These are phyloP conservation scores for Cercospora sojina DNA, from an alignment of 2,329 filamentous ascomycete genomes.

Conservation along the genomic window DNA sequence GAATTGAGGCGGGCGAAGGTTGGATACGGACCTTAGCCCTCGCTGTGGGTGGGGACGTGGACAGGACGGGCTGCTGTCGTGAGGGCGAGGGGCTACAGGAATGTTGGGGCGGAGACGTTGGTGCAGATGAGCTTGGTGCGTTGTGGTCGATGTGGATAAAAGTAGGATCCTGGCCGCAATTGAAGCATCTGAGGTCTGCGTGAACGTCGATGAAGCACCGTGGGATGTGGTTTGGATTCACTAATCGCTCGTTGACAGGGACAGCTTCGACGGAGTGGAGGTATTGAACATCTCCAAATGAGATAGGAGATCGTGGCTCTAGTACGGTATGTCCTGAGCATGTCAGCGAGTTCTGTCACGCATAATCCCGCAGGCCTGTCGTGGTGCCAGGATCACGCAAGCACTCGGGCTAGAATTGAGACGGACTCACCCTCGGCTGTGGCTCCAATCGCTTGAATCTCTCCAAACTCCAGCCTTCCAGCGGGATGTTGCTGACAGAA, in stretches of 20 bases:
- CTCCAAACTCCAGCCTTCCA: background rate
- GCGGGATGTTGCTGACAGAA: background rate
- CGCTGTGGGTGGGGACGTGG: background rate
- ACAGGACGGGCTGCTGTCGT: background rate
- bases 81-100: background rate
- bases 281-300: background rate
- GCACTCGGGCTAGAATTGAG: no score
- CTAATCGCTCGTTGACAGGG: background rate
- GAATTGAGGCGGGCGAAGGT: background rate
- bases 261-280: background rate
- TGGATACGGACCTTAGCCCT: background rate
- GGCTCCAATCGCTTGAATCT: background rate
- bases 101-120: background rate
- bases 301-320: background rate
- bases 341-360: background rate
- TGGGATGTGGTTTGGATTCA: background rate
- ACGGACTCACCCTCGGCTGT: constrained; percentile 1
- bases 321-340: background rate
- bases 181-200: background rate
- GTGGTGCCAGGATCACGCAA: no score
- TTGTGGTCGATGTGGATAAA: background rate
- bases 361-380: no score
- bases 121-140: background rate
- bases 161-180: background rate
- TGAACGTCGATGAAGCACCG: background rate